Base-by-base conservation (phyloP, 2,329 filamentous ascomycete species). In the Colletotrichum camelliae region DNA sequence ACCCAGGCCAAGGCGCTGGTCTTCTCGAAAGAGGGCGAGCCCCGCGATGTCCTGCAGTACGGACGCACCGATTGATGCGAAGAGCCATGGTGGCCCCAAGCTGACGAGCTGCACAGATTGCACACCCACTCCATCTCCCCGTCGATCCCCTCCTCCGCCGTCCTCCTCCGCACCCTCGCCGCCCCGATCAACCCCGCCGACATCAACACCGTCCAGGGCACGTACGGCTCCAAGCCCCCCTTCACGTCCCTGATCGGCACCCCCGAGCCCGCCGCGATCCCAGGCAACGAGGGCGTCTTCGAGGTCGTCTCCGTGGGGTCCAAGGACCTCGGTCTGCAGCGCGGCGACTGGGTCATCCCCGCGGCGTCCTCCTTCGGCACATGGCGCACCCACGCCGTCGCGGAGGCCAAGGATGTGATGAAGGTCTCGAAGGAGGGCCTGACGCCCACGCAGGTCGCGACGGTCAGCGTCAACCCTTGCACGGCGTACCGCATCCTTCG, bases 201-300 rank as follows among this genome's bases (percentile, higher is more conserved):
- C 86, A 95, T 99, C 85, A 99, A 99, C 88, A 96, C 96, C 81
- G 95, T 99, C 81, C 97, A 99, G 88, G 97, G 97, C 79, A 96
- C 96, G 5, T 99, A 99, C 87, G 96, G 96, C 77, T 93, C 93
- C 61, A 95, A 95, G 83, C 96, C 96, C 0, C 88, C 90, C 60
- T 96, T 98, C 85, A 93, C 92, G 21, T 93, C 92, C 7, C 85
- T 91, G 2, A 91, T 99, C 70, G 94, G 96, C 72, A 98, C 96
- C 0, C 79, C 92, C 1, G 88, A 92, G 29, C 95, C 96, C 4
- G 91, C 94, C 9, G 95, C 95, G 1, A 91, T 97, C 2, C 94
- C 92, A 2, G 96, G 96, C 31, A 98, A 98, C 83, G 97, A 99
- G 84, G 97, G 95, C 62, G 95, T 96, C 55, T 98, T 98, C 79